Evolutionary conservation across 768 basidiomycete genomes (phyloP), one percentile per base, ranked within the genome.

Genomic region (Amanita inopinata): DNA sequence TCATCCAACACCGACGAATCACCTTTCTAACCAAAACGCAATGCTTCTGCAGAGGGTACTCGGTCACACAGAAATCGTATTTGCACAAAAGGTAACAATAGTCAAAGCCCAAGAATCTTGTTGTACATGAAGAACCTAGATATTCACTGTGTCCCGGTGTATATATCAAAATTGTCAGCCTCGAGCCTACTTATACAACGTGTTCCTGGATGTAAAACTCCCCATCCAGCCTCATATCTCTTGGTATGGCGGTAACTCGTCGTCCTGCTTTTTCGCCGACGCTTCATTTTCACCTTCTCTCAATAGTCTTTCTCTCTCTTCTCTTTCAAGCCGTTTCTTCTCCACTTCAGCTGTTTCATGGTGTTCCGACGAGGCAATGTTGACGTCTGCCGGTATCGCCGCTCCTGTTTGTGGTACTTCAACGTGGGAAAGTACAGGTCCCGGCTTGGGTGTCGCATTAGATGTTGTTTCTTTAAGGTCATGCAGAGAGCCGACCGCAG

Each of bases 291-390:
- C 45, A 34, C 56, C 57, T 9, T 50, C 48, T 14, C 51, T 58
- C 22, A 73, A 49, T 11, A 78, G 49, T 15, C 71, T 65, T 49
- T 83, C 84, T 39, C 78, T 64, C 51, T 82, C 79, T 53, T 85
- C 80, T 33, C 73, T 71, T 57, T 83, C 80, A 38, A 76, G 50
- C 15, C 78, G 60, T 53, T 60, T 68, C 68, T 80, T 83, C 67
- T 83, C 79, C 3, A 80, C 76, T 38, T 73, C 77, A 0, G 80
- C 76, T 38, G 65, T 66, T 55, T 78, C 74, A 18, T 58, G 56
- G 14, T 46, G 24, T n/a, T 28, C 36, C 33, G 5, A 2, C 6
- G 14, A n/a, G 17, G 18, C 35, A 5, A n/a, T 24, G 3, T 30
- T 24, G 18, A 5, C 42, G 20, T n/a, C 25, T 32, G 35, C n/a